phyloP scores from a whole-genome alignment of 441 rosid genomes.

The Erodium texanum region DNA sequence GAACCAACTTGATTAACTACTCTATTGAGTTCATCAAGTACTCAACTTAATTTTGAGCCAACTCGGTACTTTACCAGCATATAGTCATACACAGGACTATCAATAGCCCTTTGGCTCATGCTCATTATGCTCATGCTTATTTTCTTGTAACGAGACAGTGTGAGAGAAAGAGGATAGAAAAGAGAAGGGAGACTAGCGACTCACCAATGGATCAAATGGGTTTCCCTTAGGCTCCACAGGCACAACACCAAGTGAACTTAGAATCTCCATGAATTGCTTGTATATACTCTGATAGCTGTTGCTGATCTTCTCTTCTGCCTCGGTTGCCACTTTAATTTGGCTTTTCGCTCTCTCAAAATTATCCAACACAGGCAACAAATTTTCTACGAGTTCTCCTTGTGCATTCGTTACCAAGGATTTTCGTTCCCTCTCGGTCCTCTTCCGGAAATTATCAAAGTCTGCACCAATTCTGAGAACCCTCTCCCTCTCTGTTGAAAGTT shows the following conservation, averaged over 20 bases:
- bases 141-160: neutral
- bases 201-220: slow-evolving; percentile 89
- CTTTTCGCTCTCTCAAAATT: slow-evolving; percentile 88
- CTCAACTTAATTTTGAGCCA: slow-evolving; percentile 52
- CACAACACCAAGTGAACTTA: slow-evolving; percentile 64
- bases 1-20: slow-evolving; percentile 36
- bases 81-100: slow-evolving; percentile 23
- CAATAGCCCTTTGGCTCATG: neutral
- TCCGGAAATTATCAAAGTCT: slow-evolving; percentile 90
- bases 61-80: slow-evolving; percentile 55
- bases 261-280: slow-evolving; percentile 83
- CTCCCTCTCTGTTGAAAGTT: slow-evolving; percentile 51
- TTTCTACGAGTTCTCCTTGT: slow-evolving; percentile 87
- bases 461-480: slow-evolving; percentile 79
- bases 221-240: slow-evolving; percentile 75
- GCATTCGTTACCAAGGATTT: slow-evolving; percentile 69
- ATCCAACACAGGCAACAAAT: slow-evolving; percentile 64
- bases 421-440: slow-evolving; percentile 83
- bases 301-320: slow-evolving; percentile 83
- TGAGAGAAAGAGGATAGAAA: neutral
- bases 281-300: slow-evolving; percentile 88
- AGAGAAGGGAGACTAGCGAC: slow-evolving; percentile 21
- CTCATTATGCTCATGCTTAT: neutral
- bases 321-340: slow-evolving; percentile 74
- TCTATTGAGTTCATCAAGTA: slow-evolving; percentile 34